Conservation (phyloP, 352 stramenopile genomes). For the Globisporangium echinulatum region DNA sequence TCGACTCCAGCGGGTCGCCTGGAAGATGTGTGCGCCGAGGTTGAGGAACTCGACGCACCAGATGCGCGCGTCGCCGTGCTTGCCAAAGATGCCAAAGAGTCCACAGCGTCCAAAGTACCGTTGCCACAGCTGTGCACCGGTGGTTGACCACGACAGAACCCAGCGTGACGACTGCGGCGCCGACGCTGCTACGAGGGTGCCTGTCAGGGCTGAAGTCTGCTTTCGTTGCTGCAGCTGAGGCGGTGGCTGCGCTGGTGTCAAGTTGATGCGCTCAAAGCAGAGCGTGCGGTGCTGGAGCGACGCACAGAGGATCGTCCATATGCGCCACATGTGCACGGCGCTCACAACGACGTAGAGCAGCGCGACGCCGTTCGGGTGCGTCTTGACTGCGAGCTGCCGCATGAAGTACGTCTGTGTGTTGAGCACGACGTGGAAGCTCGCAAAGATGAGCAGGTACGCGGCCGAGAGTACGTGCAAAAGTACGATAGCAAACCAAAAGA, state of each 20-base stretch:
- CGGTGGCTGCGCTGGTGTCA: too few species aligned
- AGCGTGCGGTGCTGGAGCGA: background rate
- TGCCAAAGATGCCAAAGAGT: slow-evolving; percentile 5
- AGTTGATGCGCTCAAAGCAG: slow-evolving; percentile 1
- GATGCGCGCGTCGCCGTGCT: slow-evolving; percentile 6
- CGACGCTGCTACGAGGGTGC: background rate
- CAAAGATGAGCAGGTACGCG: slow-evolving; percentile 6
- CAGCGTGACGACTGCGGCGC: background rate
- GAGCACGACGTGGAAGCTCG: background rate
- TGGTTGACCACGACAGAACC: background rate
- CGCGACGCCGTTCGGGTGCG: background rate
- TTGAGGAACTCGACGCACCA: slow-evolving; percentile 10
- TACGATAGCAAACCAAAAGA: slow-evolving; percentile 1
- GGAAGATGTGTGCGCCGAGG: slow-evolving; percentile 6
- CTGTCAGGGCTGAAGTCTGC: background rate
- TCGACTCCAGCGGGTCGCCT: slow-evolving; percentile 2
- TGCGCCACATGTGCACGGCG: background rate
- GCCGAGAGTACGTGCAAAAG: background rate
- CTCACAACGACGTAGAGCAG: slow-evolving; percentile 3
- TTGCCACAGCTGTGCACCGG: background rate
- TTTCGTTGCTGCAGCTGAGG: background rate
- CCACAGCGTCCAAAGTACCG: slow-evolving; percentile 3
- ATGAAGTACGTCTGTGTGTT: slow-evolving; percentile 2
- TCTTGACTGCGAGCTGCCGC: slow-evolving; percentile 7
- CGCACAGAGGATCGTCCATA: background rate